phyloP scores from a whole-genome alignment of 2,329 filamentous ascomycete genomes.

The Xylaria digitata region DNA sequence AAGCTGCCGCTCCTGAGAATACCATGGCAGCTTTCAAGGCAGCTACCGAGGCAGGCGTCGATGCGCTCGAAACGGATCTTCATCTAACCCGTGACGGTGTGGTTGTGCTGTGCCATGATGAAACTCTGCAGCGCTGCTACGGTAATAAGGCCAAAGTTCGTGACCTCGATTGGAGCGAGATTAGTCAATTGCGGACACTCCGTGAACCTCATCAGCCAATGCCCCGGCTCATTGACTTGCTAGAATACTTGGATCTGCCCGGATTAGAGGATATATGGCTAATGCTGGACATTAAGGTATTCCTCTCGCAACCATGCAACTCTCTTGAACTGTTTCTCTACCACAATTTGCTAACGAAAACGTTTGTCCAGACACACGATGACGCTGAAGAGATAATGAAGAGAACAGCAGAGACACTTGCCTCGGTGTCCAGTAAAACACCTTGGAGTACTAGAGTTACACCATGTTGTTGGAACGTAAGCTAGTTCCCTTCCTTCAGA shows the following conservation, averaged over 20 bases:
- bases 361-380: conserved; percentile 70
- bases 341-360: not conserved
- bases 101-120: conserved; percentile 87
- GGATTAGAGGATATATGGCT: conserved; percentile 79
- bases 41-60: conserved; percentile 74
- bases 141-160: conserved; percentile 77
- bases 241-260: conserved; percentile 75
- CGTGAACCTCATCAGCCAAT: conserved; percentile 76
- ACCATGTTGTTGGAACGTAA: conserved; percentile 84
- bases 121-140: conserved; percentile 82
- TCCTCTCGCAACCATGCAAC: not conserved
- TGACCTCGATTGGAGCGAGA: conserved; percentile 80
- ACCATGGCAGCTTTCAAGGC: conserved; percentile 81
- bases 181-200: conserved; percentile 62
- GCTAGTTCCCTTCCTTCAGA: conserved; percentile 30
- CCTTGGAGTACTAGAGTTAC: conserved; percentile 81
- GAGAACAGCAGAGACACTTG: conserved; percentile 73
- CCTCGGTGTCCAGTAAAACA: conserved; percentile 58
- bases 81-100: conserved; percentile 85
- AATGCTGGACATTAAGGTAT: conserved; percentile 87
- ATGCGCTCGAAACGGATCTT: conserved; percentile 89
- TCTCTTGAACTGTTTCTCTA: not conserved
- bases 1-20: conserved; percentile 84
- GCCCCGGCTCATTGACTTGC: conserved; percentile 78
- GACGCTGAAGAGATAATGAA: conserved; percentile 76